Base-by-base conservation (phyloP, 345 rosid species). In the Odontarrhena argentea region DNA sequence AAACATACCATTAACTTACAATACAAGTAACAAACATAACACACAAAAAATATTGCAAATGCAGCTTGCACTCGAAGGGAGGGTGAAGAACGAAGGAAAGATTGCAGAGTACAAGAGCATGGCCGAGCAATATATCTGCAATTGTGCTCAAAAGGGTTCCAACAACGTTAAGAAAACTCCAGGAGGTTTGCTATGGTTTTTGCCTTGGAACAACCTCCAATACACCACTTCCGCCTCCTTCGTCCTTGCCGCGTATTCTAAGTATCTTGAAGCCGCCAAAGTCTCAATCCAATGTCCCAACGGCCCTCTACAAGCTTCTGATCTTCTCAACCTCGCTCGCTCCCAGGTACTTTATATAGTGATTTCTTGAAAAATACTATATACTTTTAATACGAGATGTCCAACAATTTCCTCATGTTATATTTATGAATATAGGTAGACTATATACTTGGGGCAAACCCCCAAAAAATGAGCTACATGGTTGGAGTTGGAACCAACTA, bases 51-150 rank as follows among this genome's bases (percentile, higher is more conserved):
- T 15, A 11, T 43, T 40, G 65, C 60, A 51, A 53, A 83, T 86
- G 84, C 46, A 51, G 89, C 89, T 81, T 79, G 89, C 61, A 84
- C 83, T 70, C 84, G 89, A 57, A 85, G 85, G 68, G 55, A 65
- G 52, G 36, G 62, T 58, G 41, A 52, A 52, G 32, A 74, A 65
- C 55, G 67, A 24, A 43, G 76, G 76, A 48, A 73, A 65, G 67
- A 40, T 65, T 76, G 51, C 81, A 60, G 96, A 90, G 52, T 90
- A 88, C 88, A 93, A 90, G 34, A 91, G 77, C 45, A 92, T 84
- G 67, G 97, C 97, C 4, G 98, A 93, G 73, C 86, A 84, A 67
- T 93, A 90, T 59, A 84, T 93, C 43, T 93, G 98, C 75, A 86
- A 92, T 2, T 78, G 92, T 22, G 80, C 89, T 14, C 98, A 94